Evolutionary conservation across 2,329 filamentous ascomycete genomes (phyloP).

Genomic region (Pezicula radicicola): DNA sequence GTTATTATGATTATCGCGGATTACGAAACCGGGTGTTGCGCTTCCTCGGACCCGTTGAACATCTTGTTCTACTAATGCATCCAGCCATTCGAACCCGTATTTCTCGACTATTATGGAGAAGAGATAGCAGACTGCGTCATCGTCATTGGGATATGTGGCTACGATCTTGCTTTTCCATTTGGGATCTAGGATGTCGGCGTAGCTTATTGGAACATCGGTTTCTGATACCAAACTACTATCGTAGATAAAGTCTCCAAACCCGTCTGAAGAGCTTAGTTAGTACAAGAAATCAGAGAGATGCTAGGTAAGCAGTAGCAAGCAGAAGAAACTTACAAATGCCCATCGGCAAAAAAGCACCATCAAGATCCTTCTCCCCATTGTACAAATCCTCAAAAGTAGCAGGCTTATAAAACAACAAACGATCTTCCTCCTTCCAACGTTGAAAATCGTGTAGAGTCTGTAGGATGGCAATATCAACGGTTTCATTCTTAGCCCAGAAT

Average conservation of each 20-base stretch:
- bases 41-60: constrained; percentile 51
- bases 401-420: constrained; percentile 47
- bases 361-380: constrained; percentile 36
- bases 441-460: constrained; percentile 51
- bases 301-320: too few relatives aligned
- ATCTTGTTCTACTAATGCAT: constrained; percentile 44
- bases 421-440: constrained; percentile 45
- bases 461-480: constrained; percentile 43
- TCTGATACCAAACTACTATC: not conserved
- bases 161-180: constrained; percentile 51
- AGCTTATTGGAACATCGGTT: constrained; percentile 37
- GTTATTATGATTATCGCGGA: constrained; percentile 14
- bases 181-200: constrained; percentile 41
- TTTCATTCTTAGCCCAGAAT: constrained; percentile 34
- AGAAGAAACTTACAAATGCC: not conserved
- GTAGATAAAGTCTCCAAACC: not conserved
- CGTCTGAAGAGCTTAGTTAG: not conserved
- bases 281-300: too few relatives aligned
- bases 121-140: constrained; percentile 51
- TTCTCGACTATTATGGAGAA: constrained; percentile 43
- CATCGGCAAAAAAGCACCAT: constrained; percentile 36
- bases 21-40: constrained; percentile 36
- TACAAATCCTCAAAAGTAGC: constrained; percentile 40
- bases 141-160: constrained; percentile 55
- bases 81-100: constrained; percentile 44